phyloP scores from a whole-genome alignment of 805 yeast species.

The Yarrowia hollandica region DNA sequence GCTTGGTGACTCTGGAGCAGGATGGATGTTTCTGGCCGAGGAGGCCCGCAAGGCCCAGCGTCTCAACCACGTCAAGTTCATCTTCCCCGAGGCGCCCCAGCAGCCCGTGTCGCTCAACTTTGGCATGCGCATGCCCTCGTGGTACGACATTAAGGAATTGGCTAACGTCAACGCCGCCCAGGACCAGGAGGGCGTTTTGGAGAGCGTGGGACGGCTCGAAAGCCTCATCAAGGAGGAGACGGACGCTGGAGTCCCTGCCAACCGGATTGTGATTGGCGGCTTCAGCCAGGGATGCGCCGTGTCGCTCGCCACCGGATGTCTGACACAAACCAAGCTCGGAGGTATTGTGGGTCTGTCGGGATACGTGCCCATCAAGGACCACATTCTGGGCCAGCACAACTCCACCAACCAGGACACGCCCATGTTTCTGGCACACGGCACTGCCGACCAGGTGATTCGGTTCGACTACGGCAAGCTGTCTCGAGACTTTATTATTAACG shows the following conservation, averaged over 20 bases:
- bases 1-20: conserved; percentile 85
- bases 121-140: conserved; percentile 70
- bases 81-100: conserved; percentile 89
- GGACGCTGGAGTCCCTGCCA: conserved; percentile 41
- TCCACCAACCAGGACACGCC: conserved; percentile 65
- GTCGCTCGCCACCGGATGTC: conserved; percentile 46
- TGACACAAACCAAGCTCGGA: conserved; percentile 56
- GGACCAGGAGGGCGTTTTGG: conserved; percentile 45
- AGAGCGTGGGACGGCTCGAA: conserved; percentile 38
- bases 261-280: conserved; percentile 84
- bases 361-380: conserved; percentile 48
- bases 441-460: conserved; percentile 64
- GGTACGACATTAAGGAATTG: conserved; percentile 73
- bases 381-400: conserved; percentile 29
- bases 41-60: conserved; percentile 47
- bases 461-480: conserved; percentile 47
- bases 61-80: conserved; percentile 61
- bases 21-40: conserved; percentile 83
- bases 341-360: conserved; percentile 82
- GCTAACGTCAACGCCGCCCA: conserved; percentile 38
- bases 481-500: conserved; percentile 47
- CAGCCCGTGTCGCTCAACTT: conserved; percentile 67
- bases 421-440: conserved; percentile 87
- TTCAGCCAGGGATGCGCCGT: conserved; percentile 94
- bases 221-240: conserved; percentile 41